Conservation (phyloP, 106 monocot species). For the Dendrobium huoshanense region DNA sequence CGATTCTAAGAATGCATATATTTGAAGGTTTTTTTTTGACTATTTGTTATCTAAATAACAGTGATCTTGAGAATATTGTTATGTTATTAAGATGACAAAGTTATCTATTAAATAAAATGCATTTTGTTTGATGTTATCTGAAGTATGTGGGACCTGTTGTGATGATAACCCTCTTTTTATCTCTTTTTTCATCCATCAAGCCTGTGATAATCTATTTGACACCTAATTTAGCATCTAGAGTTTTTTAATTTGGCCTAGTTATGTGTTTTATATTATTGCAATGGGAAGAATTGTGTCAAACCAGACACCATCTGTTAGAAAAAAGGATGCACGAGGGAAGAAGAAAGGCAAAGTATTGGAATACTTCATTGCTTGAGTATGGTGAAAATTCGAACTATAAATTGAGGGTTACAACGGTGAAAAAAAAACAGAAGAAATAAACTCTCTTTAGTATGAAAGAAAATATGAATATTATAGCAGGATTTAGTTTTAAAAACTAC, state of each 20-base stretch:
- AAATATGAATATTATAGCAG: too few relatives aligned
- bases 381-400: too few relatives aligned
- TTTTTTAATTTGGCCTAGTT: not conserved
- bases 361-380: too few relatives aligned
- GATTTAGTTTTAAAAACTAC: too few relatives aligned
- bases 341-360: too few relatives aligned
- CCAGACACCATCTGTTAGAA: not conserved
- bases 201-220: not conserved
- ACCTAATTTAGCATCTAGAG: not conserved
- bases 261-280: not conserved
- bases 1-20: not conserved
- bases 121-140: not conserved
- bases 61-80: not conserved
- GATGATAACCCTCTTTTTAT: not conserved
- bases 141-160: not conserved
- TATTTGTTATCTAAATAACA: not conserved
- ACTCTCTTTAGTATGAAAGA: too few relatives aligned
- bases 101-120: not conserved
- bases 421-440: too few relatives aligned
- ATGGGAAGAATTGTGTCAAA: not conserved
- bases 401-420: too few relatives aligned
- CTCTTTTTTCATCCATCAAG: not conserved
- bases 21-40: not conserved
- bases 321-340: too few relatives aligned
- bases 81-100: not conserved